Base-by-base conservation (phyloP, 768 basidiomycete genomes). In the Polyporus arcularius region DNA sequence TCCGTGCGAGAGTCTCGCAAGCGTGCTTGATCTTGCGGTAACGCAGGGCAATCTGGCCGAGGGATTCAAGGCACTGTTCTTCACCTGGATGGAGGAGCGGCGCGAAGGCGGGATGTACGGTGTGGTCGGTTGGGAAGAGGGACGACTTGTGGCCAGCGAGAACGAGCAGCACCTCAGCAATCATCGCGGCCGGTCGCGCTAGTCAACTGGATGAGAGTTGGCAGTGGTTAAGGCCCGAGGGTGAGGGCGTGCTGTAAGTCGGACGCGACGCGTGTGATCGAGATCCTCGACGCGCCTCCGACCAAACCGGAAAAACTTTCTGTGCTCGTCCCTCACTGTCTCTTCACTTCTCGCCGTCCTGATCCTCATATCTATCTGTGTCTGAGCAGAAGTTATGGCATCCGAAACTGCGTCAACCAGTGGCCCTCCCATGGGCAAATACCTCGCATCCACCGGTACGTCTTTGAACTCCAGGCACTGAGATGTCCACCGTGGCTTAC, bases 41-140 rank as follows among this genome's bases (percentile, higher is more conserved):
- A 28, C 88, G 84, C 53, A 79, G 81, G 1, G 90, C 94, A 51
- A 96, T 84, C 50, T 82, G 79, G 9, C 85, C 90, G 2, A 97
- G 83, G 10, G 85, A 82, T 68, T 93, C 88, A n/a, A 96, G 81
- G 64, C 87, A 89, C 71, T 94, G 85, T 55, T 87, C 82, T 70
- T 96, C 94, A 10, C 94, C 94, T 2, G 94, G 94, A 68, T 97
- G 94, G 3, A 97, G 83, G 15, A 94, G 84, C 4, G 85, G 79
- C 6, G 73, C 69, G 67, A 94, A 88, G 0, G 86, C 81, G 4
- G 89, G 84, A 68, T 86, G 82, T 43, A 91, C 70, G 35, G 75
- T 75, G 60, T 85, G 77, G 57, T 84, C 86, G 28, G 74, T 67
- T 16, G 85, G 80, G 74, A 97, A 94, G 53, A 97, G 79, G 1